These are phyloP conservation scores for Huntiella abstrusa DNA, from an alignment of 2,329 filamentous ascomycete species.

Conservation along the genomic window DNA sequence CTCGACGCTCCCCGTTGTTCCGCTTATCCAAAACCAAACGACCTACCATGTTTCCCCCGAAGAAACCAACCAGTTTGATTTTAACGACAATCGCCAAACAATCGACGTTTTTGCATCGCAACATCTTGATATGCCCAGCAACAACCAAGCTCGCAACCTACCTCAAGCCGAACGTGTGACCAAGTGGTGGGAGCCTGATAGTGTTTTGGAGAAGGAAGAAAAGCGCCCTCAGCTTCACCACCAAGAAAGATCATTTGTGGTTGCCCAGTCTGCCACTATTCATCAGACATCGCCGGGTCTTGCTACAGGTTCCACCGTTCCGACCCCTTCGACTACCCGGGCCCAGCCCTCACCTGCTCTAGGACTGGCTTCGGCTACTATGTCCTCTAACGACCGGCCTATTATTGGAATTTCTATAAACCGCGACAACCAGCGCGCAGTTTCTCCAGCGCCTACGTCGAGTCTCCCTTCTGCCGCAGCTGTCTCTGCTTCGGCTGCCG, in stretches of 20 bases:
- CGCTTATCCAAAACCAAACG: slow-evolving; percentile 6
- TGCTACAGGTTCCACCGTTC: not conserved
- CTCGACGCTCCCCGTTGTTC: slow-evolving; percentile 4
- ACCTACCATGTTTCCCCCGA: slow-evolving; percentile 7
- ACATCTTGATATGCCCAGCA: not conserved
- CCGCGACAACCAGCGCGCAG: not conserved
- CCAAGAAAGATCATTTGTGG: not conserved
- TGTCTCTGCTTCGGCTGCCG: not conserved
- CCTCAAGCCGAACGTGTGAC: not conserved
- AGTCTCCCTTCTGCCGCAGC: too few species aligned
- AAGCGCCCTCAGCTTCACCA: not conserved
- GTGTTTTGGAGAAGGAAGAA: slow-evolving; percentile 3
- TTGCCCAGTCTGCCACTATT: not conserved
- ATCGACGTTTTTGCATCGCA: not conserved
- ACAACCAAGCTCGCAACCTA: not conserved
- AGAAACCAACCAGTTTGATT: not conserved
- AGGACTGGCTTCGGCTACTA: slow-evolving; percentile 11
- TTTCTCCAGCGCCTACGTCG: not conserved
- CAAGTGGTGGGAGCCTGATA: slow-evolving; percentile 7
- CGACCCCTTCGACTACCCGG: slow-evolving; percentile 1
- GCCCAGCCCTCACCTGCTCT: slow-evolving; percentile 7
- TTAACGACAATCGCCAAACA: not conserved
- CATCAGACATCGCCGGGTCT: not conserved
- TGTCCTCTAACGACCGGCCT: slow-evolving; percentile 10
- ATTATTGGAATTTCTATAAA: not conserved